Evolutionary conservation across 140 eudicot species (phyloP), one percentile per base, ranked within the genome.

Genomic region (Bidens hawaiensis): DNA sequence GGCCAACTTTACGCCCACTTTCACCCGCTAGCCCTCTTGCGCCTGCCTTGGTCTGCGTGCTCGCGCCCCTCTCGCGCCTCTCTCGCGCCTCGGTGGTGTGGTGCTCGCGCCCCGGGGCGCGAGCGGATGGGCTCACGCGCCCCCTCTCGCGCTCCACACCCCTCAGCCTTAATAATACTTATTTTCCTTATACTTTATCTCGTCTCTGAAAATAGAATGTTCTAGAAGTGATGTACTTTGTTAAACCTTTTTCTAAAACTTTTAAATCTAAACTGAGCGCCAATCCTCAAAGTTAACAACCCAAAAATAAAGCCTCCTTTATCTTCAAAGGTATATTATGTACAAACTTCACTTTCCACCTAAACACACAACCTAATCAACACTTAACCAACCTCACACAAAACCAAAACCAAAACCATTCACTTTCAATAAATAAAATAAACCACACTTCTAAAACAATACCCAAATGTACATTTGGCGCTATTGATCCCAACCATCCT

Each of bases 401-500:
- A 25, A 24, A 58, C n/a, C n/a, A n/a, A n/a, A n/a, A n/a, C n/a
- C n/a, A n/a, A n/a, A n/a, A n/a, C n/a, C 17, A 51, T 7, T 28
- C 63, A 57, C 30, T 69, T 22, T 30, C 22, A 46, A 71, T 43
- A 62, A 49, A 49, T 62, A 38, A 71, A 40, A 56, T 40, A 56
- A 57, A 42, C 61, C 74, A 43, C 56, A 56, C 64, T 55, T 61
- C 55, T 38, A 31, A 49, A 30, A 30, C 14, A 13, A 7, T 28
- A 46, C 28, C 21, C 27, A 26, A 71, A 27, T 62, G 36, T 50
- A 71, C 64, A 61, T 28, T 13, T 34, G 55, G 68, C 26, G 48
- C 82, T 90, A 90, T 61, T 69, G 41, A 85, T 91, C 96, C 98
- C 98, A 91, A 26, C 96, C 95, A 59, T 91, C 98, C 23, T 61